Percentiles rank a stretch among this genome's conserved stretches.
Evolutionary conservation across 2,329 filamentous ascomycete genomes (phyloP).

Genomic region (Diplodia intermedia): DNA sequence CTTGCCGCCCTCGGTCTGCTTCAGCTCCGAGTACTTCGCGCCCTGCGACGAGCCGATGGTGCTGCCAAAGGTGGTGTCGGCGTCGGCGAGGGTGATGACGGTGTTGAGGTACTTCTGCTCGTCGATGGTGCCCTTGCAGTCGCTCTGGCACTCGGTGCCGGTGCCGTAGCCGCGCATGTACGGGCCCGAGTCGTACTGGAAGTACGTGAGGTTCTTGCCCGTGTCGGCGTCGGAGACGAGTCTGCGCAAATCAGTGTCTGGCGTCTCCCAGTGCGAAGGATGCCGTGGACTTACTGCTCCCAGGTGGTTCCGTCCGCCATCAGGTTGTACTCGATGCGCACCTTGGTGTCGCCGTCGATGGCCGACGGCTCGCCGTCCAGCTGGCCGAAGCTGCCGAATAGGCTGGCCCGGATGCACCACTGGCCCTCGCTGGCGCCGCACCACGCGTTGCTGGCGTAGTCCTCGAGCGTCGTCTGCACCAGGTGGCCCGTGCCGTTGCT

Average conservation of each 20-base stretch:
- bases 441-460: constrained; percentile 51
- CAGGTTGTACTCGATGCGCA: constrained; percentile 42
- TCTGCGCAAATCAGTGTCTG: not conserved
- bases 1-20: constrained; percentile 10
- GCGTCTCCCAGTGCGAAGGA: too few species aligned
- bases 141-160: constrained; percentile 51
- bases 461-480: constrained; percentile 53
- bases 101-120: constrained; percentile 51
- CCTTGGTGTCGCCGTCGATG: constrained; percentile 44
- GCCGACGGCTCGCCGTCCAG: constrained; percentile 39
- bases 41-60: constrained; percentile 16
- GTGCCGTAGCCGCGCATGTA: constrained; percentile 52
- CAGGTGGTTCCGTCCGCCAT: constrained; percentile 41
- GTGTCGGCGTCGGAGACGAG: constrained; percentile 48
- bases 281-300: constrained; percentile 38
- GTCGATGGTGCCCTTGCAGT: constrained; percentile 49
- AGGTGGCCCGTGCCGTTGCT: constrained; percentile 55
- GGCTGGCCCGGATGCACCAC: constrained; percentile 52
- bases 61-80: constrained; percentile 41
- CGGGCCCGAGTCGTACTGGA: constrained; percentile 44
- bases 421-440: constrained; percentile 50
- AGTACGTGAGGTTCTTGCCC: constrained; percentile 47
- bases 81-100: constrained; percentile 47
- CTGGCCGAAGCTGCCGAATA: constrained; percentile 54
- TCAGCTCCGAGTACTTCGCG: constrained; percentile 15